Evolutionary conservation across 352 stramenopile genomes (phyloP).

Genomic region (Poterioochromonas sp.): DNA sequence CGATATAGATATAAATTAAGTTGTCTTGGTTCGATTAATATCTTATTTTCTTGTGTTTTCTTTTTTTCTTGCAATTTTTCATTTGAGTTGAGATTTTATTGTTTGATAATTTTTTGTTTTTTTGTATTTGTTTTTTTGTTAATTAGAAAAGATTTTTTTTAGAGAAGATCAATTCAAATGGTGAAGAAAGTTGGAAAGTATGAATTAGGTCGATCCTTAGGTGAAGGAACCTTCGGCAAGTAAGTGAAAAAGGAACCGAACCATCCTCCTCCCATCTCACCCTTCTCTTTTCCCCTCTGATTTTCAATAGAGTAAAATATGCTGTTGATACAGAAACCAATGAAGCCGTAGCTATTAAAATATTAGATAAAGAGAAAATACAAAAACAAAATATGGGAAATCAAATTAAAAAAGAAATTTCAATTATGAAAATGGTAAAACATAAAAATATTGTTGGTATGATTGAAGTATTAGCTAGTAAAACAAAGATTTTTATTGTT

Average conservation of each 20-base stretch:
- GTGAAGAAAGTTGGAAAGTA: constrained; percentile 79
- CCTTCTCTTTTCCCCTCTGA: constrained; percentile 25
- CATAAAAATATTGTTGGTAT: constrained; percentile 67
- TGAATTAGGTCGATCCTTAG: constrained; percentile 87
- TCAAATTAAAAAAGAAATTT: constrained; percentile 97
- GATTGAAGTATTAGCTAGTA: constrained; percentile 73
- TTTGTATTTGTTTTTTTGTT: constrained; percentile 9
- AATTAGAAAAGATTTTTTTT: not conserved
- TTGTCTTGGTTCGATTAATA: no score
- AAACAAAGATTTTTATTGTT: constrained; percentile 89
- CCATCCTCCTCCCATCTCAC: no score
- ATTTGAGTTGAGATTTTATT: no score
- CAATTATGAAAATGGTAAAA: constrained; percentile 91
- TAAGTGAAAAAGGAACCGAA: no score
- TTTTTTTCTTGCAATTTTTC: no score
- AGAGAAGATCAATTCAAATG: no score
- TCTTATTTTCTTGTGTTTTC: no score
- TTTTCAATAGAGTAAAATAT: constrained; percentile 61
- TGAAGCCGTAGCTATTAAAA: constrained; percentile 89
- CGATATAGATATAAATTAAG: no score
- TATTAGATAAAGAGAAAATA: constrained; percentile 93
- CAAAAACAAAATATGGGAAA: constrained; percentile 95
- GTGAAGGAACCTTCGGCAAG: constrained; percentile 92
- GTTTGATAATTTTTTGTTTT: no score
- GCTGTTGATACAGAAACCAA: constrained; percentile 87